Base-by-base conservation (phyloP, 352 stramenopile species). In the Pythium volutum region DNA sequence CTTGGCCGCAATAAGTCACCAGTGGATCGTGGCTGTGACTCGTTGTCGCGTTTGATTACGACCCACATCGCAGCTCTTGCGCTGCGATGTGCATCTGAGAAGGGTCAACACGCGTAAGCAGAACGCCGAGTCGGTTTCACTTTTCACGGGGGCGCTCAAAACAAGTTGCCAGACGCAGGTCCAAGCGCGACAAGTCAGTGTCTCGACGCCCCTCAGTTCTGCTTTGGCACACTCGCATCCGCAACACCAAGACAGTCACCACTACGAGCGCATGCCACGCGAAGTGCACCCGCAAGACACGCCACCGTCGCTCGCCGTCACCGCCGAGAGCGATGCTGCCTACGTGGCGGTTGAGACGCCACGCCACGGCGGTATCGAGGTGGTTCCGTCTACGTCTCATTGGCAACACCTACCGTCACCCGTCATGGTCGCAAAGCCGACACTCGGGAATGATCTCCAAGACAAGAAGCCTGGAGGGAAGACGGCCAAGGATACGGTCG, bases 261-360 rank as follows among this genome's bases (percentile, higher is more conserved):
- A n/a, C n/a, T n/a, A n/a, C n/a, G n/a, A n/a, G n/a, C n/a, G n/a
- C n/a, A 70, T 70, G 64, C 36, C 64, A 23, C 61, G 57, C n/a
- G 47, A 60, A 20, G 52, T 70, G 12, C 31, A 62, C 29, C 64
- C 64, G 4, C 41, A 66, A 23, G 56, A 70, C 4, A 20, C 14
- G 3, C 29, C 42, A 12, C 18, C 46, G 33, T 53, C 50, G 27
- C 33, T 51, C 2, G 41, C 63, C 20, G 25, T n/a, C n/a, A n/a
- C 15, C 12, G 46, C 27, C 2, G 63, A 6, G 3, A 57, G 16
- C n/a, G n/a, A n/a, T 25, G 39, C 20, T 9, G 15, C 22, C 10
- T 63, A 53, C 25, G 56, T 57, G 4, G 55, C 55, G 2, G 62
- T 69, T 0, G 54, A 59, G 26, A 69, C 62, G 4, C 62, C 62